Conservation (phyloP, 192 early-diverging fungal genomes). For the Gamsiella multidivaricata region DNA sequence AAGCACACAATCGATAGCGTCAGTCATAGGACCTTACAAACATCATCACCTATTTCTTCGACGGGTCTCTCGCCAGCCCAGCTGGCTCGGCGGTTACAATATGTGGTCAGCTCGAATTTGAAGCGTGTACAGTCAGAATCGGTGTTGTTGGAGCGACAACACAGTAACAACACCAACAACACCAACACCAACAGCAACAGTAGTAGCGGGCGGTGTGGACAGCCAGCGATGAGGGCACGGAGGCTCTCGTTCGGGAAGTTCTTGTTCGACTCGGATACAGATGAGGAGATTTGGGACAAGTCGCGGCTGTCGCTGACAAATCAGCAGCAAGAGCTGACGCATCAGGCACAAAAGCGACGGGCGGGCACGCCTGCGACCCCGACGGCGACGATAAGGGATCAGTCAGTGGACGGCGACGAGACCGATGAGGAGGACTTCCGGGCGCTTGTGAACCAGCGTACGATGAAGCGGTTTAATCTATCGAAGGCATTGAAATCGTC, state of each 20-base stretch:
- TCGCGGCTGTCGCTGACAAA: not conserved
- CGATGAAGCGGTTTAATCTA: conserved; percentile 12
- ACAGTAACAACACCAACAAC: too few relatives aligned
- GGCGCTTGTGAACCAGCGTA: conserved; percentile 5
- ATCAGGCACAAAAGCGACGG: conserved; percentile 42
- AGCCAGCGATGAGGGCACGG: conserved; percentile 42
- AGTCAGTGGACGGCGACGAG: conserved; percentile 30
- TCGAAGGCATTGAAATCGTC: not conserved
- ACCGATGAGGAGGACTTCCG: conserved; percentile 47
- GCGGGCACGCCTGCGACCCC: conserved; percentile 6
- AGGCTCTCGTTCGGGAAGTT: conserved; percentile 38
- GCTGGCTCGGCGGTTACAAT: conserved; percentile 32
- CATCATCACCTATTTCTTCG: conserved; percentile 1
- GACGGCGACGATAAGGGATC: not conserved
- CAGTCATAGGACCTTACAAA: conserved; percentile 4
- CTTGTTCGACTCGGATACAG: conserved; percentile 47
- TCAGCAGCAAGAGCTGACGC: conserved; percentile 3
- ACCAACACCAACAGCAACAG: too few relatives aligned
- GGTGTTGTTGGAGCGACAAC: not conserved
- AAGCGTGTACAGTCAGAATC: conserved; percentile 38
- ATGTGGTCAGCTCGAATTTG: conserved; percentile 13
- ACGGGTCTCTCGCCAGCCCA: conserved; percentile 6
- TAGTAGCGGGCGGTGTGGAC: conserved; percentile 4
- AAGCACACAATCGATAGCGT: conserved; percentile 17
- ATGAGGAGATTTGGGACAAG: conserved; percentile 6